Evolutionary conservation across 2,329 filamentous ascomycete genomes (phyloP).

Genomic region (Neocatenulostroma microsporum): DNA sequence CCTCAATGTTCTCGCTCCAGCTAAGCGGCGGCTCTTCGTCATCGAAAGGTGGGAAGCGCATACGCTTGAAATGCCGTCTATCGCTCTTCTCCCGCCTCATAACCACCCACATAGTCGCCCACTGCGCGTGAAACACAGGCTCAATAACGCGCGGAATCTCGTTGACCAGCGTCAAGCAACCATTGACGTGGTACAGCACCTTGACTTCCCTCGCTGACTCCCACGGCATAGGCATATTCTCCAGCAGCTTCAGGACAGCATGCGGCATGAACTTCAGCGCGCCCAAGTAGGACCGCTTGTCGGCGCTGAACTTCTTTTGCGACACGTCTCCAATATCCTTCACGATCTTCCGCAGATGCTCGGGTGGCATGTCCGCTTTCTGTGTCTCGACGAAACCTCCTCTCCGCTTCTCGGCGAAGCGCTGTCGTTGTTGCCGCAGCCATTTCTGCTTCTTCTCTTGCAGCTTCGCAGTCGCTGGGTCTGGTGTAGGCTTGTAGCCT

Average conservation of each 20-base stretch:
- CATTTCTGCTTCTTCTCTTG: slow-evolving; percentile 99
- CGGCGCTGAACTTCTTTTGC: slow-evolving; percentile 97
- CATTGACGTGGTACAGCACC: slow-evolving; percentile 96
- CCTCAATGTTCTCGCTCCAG: slow-evolving; percentile 98
- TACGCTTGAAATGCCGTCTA: slow-evolving; percentile 90
- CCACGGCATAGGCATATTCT: slow-evolving; percentile 99
- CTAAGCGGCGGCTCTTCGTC: slow-evolving; percentile 96
- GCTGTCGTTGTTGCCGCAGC: slow-evolving; percentile 81
- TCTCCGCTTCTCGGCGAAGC: slow-evolving; percentile 95
- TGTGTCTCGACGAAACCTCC: slow-evolving; percentile 95
- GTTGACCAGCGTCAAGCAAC: slow-evolving; percentile 92
- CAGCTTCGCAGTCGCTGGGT: slow-evolving; percentile 86
- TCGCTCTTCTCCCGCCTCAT: slow-evolving; percentile 99
- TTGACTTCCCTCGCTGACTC: slow-evolving; percentile 94
- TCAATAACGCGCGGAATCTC: slow-evolving; percentile 95
- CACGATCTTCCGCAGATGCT: slow-evolving; percentile 96
- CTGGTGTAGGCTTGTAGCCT: slow-evolving; percentile 69
- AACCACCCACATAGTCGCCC: slow-evolving; percentile 98
- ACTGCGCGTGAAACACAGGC: slow-evolving; percentile 95
- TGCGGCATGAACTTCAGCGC: slow-evolving; percentile 99
- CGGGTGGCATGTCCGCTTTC: slow-evolving; percentile 96
- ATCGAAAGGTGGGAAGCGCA: slow-evolving; percentile 97
- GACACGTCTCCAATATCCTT: slow-evolving; percentile 98
- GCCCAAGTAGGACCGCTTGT: slow-evolving; percentile 95
- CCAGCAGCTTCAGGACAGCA: slow-evolving; percentile 88